Percentiles rank a stretch among this genome's conserved stretches.
phyloP scores from a whole-genome alignment of 2,329 filamentous ascomycete species.

The Ophiognomonia clavigignenti-juglandacearum region DNA sequence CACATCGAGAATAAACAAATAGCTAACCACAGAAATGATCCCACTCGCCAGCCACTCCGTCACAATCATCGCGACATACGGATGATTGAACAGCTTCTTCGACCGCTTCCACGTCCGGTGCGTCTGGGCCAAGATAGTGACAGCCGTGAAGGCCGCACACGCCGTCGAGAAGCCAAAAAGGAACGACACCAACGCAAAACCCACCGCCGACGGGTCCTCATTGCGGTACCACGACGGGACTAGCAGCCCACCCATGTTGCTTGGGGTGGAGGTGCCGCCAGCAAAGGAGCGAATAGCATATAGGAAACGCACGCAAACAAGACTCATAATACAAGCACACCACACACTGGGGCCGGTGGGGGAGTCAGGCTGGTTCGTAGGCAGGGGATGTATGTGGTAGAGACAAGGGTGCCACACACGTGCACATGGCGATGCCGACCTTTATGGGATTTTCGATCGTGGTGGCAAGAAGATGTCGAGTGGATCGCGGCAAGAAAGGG shows the following conservation, averaged over 20 bases:
- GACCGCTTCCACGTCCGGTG: conserved; percentile 22
- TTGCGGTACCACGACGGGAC: conserved; percentile 4
- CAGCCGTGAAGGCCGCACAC: conserved; percentile 26
- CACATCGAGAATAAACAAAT: conserved; percentile 26
- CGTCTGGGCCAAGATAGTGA: conserved; percentile 30
- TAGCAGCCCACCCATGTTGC: conserved; percentile 9
- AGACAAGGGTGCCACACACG: too few species aligned
- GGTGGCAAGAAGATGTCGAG: too few species aligned
- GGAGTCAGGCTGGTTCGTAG: too few species aligned
- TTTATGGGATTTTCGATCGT: too few species aligned
- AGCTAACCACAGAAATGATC: conserved; percentile 26
- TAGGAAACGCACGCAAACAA: too few species aligned
- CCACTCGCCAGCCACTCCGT: conserved; percentile 26
- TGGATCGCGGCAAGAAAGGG: too few species aligned
- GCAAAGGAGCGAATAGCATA: not conserved
- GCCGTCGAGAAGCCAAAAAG: conserved; percentile 29
- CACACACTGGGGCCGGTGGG: too few species aligned
- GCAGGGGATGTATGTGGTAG: too few species aligned
- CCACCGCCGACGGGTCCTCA: not conserved
- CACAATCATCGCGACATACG: conserved; percentile 35
- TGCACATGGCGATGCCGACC: too few species aligned
- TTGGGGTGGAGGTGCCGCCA: not conserved
- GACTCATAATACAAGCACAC: too few species aligned
- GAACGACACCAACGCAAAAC: conserved; percentile 17
- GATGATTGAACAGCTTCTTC: conserved; percentile 19